Evolutionary conservation across 805 yeast genomes (phyloP), one percentile per base, ranked within the genome.

Genomic region (Yarrowia deformans): DNA sequence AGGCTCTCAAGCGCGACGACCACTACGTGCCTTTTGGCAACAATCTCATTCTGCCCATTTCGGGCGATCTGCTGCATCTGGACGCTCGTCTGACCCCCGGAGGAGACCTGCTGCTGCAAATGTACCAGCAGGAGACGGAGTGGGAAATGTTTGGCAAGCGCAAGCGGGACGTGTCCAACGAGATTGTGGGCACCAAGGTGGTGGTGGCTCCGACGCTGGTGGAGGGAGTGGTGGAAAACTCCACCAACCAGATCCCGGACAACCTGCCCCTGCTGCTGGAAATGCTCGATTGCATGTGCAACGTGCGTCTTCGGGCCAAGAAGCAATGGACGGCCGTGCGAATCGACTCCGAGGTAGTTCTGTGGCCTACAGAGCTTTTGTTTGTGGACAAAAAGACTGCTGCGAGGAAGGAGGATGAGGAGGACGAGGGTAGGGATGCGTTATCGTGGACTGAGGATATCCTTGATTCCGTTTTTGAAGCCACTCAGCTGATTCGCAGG

Each of bases 61-160:
- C 69, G 8, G 71, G 70, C n/a, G 69, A 56, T 18, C 46, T 74
- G 13, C 35, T 74, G 10, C 71, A 72, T 58, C 37, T 73, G 43
- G 74, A 72, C 32, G 71, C 75, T 2, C 61, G 70, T 12, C 68
- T 73, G 18, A 67, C 70, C 1, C 56, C 73, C 8, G 54, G 61
- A 10, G 77, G 77, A 7, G 77, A 74, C 16, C 19, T 75, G 39
- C 37, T 69, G 37, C 32, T 73, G 46, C 72, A 72, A 63, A 32
- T 70, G 39, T 73, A 71, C 50, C 68, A 52, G 29, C 69, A 70
- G 49, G 45, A 67, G 7, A 68, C 72, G 5, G 16, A 8, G 13
- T 61, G 64, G 63, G 39, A 55, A 7, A 37, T 37, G 42, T 61
- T 54, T 54, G 60, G 60, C 43, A 52, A 37, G 34, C 4, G 58